A percentile compares a stretch with the other conserved stretches of the same genome.
These are phyloP conservation scores for Cercospora zeae-maydis DNA, from an alignment of 2,329 filamentous ascomycete species.

Conservation along the genomic window DNA sequence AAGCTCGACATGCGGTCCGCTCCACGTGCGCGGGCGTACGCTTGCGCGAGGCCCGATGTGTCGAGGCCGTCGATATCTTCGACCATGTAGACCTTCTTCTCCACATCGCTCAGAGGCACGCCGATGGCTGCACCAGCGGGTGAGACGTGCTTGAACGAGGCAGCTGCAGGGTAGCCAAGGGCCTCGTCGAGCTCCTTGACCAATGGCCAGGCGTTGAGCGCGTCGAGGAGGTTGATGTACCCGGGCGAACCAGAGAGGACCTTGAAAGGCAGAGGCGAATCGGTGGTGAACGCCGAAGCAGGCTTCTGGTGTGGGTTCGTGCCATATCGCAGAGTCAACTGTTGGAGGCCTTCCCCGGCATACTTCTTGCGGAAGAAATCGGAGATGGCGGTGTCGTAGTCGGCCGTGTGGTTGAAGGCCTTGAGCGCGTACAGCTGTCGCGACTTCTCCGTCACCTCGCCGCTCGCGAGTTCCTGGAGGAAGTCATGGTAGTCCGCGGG, in stretches of 20 bases:
- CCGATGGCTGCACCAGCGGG: conserved; percentile 94
- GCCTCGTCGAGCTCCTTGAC: conserved; percentile 94
- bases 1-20: conserved; percentile 99
- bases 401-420: conserved; percentile 96
- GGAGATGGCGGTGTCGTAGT: conserved; percentile 92
- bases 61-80: conserved; percentile 90
- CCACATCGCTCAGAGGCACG: conserved; percentile 75
- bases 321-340: conserved; percentile 85
- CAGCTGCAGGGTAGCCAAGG: conserved; percentile 81
- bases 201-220: conserved; percentile 92
- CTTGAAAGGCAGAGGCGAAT: conserved; percentile 84
- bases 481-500: conserved; percentile 92
- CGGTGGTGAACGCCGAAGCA: conserved; percentile 74
- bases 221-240: conserved; percentile 96
- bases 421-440: conserved; percentile 90
- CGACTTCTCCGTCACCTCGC: conserved; percentile 79
- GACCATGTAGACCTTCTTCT: conserved; percentile 98
- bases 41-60: conserved; percentile 80
- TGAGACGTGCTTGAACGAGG: conserved; percentile 98
- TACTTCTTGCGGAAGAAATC: conserved; percentile 98
- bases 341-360: conserved; percentile 76
- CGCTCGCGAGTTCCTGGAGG: conserved; percentile 80
- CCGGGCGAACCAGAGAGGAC: conserved; percentile 84
- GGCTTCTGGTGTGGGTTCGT: conserved; percentile 99
- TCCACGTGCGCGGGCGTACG: conserved; percentile 90